phyloP scores from a whole-genome alignment of 176 grass and related monocot genomes.

The Bothriochloa decipiens region DNA sequence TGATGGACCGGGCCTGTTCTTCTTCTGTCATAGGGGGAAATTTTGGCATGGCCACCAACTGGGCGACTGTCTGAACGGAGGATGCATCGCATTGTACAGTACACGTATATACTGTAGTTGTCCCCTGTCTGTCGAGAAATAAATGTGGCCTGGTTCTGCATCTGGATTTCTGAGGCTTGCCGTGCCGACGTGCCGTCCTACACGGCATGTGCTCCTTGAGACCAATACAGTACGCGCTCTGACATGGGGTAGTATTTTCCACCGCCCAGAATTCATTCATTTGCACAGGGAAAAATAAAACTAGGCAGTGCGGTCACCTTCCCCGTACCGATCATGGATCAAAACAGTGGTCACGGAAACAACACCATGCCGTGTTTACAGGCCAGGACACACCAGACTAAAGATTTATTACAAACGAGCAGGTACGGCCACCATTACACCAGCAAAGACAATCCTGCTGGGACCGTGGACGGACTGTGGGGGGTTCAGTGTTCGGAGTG shows the following conservation, averaged over 20 bases:
- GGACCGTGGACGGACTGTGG: too few relatives aligned
- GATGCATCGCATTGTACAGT: background rate
- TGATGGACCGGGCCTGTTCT: too few relatives aligned
- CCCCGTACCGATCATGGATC: background rate
- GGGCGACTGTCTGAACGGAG: background rate
- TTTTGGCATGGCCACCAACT: background rate
- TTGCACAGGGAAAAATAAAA: background rate
- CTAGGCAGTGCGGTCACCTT: too few relatives aligned
- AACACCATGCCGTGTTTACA: background rate
- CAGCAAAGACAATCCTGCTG: too few relatives aligned
- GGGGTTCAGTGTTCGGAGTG: too few relatives aligned
- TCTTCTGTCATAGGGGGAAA: too few relatives aligned
- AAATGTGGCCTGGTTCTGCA: background rate
- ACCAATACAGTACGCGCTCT: background rate
- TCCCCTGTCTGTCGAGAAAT: background rate
- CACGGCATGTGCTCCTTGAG: constrained; percentile 27
- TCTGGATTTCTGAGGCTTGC: background rate
- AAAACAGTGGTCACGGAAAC: background rate
- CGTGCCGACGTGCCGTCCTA: background rate
- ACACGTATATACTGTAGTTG: background rate
- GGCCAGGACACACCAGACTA: too few relatives aligned
- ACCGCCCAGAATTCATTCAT: background rate
- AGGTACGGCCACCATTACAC: too few relatives aligned
- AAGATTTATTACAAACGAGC: too few relatives aligned
- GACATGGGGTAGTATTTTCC: constrained; percentile 23